These are phyloP conservation scores for Trichoderma sp. DNA, from an alignment of 2,329 filamentous ascomycete species.

Conservation along the genomic window DNA sequence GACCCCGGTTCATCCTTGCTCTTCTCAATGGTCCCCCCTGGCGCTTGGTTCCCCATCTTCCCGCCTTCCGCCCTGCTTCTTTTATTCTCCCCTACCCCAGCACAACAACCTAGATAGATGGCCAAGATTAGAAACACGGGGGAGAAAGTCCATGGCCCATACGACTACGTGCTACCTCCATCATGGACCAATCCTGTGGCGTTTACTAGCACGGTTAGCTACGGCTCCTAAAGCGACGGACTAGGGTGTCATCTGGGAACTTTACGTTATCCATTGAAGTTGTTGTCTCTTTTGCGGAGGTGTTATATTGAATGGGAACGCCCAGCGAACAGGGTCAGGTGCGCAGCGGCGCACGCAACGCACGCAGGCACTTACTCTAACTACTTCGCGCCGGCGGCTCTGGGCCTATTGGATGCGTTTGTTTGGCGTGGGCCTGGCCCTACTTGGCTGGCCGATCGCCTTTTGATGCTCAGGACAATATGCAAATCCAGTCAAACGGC, in stretches of 20 bases:
- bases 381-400: neutral
- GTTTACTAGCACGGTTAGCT: conserved; percentile 18
- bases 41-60: neutral
- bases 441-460: neutral
- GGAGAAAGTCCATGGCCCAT: neutral
- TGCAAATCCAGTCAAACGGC: conserved; percentile 6
- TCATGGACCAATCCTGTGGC: neutral
- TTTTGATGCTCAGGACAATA: neutral
- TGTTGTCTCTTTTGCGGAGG: neutral
- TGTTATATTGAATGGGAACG: neutral
- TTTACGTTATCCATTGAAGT: conserved; percentile 1
- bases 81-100: neutral
- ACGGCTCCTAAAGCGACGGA: neutral
- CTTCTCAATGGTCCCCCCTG: neutral
- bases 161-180: neutral
- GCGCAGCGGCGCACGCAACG: conserved; percentile 1
- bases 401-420: neutral
- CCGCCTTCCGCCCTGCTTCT: conserved; percentile 9
- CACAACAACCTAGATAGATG: neutral
- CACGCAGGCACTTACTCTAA: neutral
- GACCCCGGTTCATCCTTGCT: neutral
- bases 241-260: neutral
- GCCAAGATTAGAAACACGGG: conserved; percentile 14
- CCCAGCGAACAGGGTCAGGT: conserved; percentile 13
- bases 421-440: neutral